These are phyloP conservation scores for Lachnellula arida DNA, from an alignment of 2,329 filamentous ascomycete genomes.

Conservation along the genomic window DNA sequence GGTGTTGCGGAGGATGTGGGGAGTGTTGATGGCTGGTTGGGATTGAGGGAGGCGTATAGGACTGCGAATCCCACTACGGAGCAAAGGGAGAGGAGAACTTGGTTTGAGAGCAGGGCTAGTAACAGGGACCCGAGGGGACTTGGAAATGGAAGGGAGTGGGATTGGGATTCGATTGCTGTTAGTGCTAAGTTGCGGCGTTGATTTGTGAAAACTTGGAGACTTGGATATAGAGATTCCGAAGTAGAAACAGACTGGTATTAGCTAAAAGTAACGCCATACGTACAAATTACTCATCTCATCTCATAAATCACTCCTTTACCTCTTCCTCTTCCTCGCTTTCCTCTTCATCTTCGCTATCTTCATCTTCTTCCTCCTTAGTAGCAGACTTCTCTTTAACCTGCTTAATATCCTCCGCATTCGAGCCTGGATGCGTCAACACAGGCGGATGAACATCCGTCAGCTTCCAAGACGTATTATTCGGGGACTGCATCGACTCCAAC, in stretches of 20 bases:
- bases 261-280: background rate
- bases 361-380: constrained; percentile 22
- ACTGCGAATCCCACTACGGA: constrained; percentile 18
- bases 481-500: constrained; percentile 23
- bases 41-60: constrained; percentile 30
- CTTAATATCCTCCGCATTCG: constrained; percentile 26
- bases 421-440: constrained; percentile 22
- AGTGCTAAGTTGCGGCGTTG: background rate
- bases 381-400: constrained; percentile 25
- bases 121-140: constrained; percentile 26
- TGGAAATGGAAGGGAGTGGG: constrained; percentile 16
- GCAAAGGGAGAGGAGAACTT: constrained; percentile 25
- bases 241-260: background rate
- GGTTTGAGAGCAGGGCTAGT: constrained; percentile 26
- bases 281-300: background rate
- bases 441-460: constrained; percentile 17
- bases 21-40: constrained; percentile 26
- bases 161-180: constrained; percentile 16
- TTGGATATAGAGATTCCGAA: background rate
- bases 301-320: constrained; percentile 20
- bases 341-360: constrained; percentile 27
- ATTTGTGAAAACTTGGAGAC: background rate
- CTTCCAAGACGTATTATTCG: constrained; percentile 29
- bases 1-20: constrained; percentile 31
- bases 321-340: constrained; percentile 34